Evolutionary conservation across 108 stramenopile genomes (phyloP), one percentile per base, ranked within the genome.

Genomic region (Nitzschia putrida): DNA sequence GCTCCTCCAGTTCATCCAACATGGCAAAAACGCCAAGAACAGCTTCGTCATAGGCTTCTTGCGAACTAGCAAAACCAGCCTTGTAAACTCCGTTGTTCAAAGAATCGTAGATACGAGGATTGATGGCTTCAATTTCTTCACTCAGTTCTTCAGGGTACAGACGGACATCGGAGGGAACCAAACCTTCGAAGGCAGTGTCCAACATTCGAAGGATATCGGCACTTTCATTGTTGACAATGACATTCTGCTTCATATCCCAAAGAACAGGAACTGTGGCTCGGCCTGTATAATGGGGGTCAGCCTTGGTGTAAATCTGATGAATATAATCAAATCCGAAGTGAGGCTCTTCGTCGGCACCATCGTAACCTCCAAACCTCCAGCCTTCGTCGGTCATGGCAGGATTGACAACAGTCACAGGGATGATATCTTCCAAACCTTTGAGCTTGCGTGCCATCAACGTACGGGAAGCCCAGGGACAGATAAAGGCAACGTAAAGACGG

Each of bases 201-300:
- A 98, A 58, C 93, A 98, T 98, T 53, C 90, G 77, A 13, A 97
- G 81, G 61, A 98, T 98, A 47, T 98, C 96, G n/a, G 93, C 76
- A 8, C 85, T 87, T 80, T 98, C 98, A 60, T 97, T 97, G 80
- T 78, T 92, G 25, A 98, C 98, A 43, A 98, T 92, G 0, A 83
- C 88, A 25, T 87, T 76, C 40, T 76, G 81, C 80, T 96, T 84
- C 76, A 92, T 95, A 78, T 98, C 98, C 49, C 81, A 96, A 21
- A 98, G 79, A 18, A 98, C 73, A 3, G 98, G 98, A n/a, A 97
- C 80, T 18, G 95, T 76, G 1, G 29, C 29, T 34, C 29, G 29
- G 1, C 29, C 29, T 3, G 76, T 86, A 95, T 78, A 34, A 4
- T 34, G 29, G 4, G 29, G 29, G 29, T 34, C 29, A 1, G 29